Base-by-base conservation (phyloP, 1,139 yeast species). In the Saccharomyces pastorianus region DNA sequence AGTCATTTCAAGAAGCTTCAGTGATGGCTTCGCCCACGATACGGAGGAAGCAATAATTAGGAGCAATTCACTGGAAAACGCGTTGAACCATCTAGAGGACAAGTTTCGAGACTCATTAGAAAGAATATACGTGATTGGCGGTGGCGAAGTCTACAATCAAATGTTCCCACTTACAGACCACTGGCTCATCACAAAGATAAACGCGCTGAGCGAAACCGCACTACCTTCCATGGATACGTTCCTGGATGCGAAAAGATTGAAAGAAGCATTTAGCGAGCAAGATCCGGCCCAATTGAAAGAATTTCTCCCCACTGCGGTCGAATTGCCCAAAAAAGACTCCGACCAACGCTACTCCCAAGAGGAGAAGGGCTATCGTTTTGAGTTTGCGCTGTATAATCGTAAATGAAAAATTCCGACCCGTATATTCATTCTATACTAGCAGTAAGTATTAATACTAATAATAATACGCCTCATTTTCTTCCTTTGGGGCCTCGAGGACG, bases 41-140 rank as follows among this genome's bases (percentile, higher is more conserved):
- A 54, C 61, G 29, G 60, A 58, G 1, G 53, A 53, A 13, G 51
- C 60, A 27, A 38, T 38, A 20, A 17, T 38, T 8, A n/a, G 25
- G 6, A 47, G 49, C 41, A 51, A 51, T 25, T 51, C 53, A 11
- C 14, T 51, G 6, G 31, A 2, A 11, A 47, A 48, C 20, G 51
- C 53, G 6, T n/a, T 52, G 17, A 47, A 9, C 5, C 23, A 32
- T 5, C 41, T 52, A n/a, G 14, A 47, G 7, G n/a, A 48, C 4
- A 48, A 31, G 8, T 23, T 20, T 6, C 14, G 9, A 7, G 27
- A 42, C 9, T 6, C 50, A n/a, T 14, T 84, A 20, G 85, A 82
- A 53, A 78, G 81, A 54, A 76, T 91, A 0, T 93, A 84, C 66
- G 77, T 95, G 38, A 93, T 93, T 59, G 99, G 99, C 2, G 99